Percentiles rank a stretch among this genome's conserved stretches.
These are phyloP conservation scores for Stachybotrys elegans DNA, from an alignment of 2,329 filamentous ascomycete genomes.

Conservation along the genomic window DNA sequence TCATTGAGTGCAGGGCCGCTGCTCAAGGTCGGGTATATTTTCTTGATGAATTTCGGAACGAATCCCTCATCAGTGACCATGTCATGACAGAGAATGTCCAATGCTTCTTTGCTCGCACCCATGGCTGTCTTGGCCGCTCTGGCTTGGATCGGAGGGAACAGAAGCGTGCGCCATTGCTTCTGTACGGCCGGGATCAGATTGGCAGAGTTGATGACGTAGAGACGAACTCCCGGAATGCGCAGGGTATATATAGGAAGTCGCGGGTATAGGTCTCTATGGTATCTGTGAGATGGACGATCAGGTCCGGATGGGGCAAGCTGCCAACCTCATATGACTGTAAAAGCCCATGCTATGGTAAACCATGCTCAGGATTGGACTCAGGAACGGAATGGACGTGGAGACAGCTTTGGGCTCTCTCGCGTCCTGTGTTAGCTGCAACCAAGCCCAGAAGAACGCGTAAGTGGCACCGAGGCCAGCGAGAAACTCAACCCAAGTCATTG, in stretches of 20 bases:
- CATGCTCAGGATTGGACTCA: neutral
- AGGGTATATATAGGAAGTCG: constrained; percentile 3
- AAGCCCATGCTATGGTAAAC: neutral
- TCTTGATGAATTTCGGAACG: neutral
- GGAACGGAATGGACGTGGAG: neutral
- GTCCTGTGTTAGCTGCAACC: constrained; percentile 1
- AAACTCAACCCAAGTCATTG: neutral
- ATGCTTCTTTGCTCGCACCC: neutral
- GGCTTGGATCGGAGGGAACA: neutral
- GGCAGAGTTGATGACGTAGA: constrained; percentile 3
- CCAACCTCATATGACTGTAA: constrained; percentile 3
- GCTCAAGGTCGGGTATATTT: constrained; percentile 1
- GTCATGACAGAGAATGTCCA: neutral
- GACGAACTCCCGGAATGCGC: neutral
- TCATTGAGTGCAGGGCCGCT: neutral
- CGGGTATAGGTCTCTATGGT: neutral
- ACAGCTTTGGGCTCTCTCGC: neutral
- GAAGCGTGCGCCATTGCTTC: constrained; percentile 1
- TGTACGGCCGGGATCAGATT: neutral
- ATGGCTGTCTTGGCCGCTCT: constrained; percentile 1
- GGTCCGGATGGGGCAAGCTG: neutral
- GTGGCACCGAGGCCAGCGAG: neutral
- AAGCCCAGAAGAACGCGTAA: constrained; percentile 1
- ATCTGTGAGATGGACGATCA: too few species aligned
- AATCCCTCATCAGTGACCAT: neutral